Base-by-base conservation (phyloP, 169 alveolate species). In the Plasmodium billcollinsi region DNA sequence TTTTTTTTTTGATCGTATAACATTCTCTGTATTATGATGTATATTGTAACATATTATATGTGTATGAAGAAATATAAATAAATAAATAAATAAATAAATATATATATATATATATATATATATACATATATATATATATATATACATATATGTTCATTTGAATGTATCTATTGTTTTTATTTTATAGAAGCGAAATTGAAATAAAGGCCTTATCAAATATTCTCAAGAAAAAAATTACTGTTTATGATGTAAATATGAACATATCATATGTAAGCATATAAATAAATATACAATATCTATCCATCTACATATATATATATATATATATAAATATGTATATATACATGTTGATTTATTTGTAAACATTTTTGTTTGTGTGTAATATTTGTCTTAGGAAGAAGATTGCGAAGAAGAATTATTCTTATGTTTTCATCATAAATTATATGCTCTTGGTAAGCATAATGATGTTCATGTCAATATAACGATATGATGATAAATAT, bases 131-230 rank as follows among this genome's bases (percentile, higher is more conserved):
- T n/a, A n/a, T n/a, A n/a, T n/a, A n/a, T n/a, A n/a, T n/a, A n/a
- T n/a, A n/a, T n/a, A n/a, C 8, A 2, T 54, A 15, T 54, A 11
- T n/a, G 12, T 18, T 0, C 52, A 15, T 26, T 49, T 62, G 6
- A 8, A 69, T 69, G 11, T 59, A 8, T 20, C 56, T 54, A 8
- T 59, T 63, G 21, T 45, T 29, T 20, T 50, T 12, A 7, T 20
- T 50, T 45, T 62, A 15, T 47, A 80, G 90, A 73, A 80, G 90
- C 65, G 90, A 80, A 80, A 80, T 80, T 15, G 90, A 80, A 80
- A 80, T 80, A 61, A 80, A 45, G n/a, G 90, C 90, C 11, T 54
- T 80, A 9, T 80, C 90, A 62, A 80, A 52, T 43, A 80, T 80
- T 3, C 24, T 80, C 45, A 20, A 80, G 50, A 80, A 66, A 43